These are phyloP conservation scores for Symbiodinium natans DNA, from an alignment of 73 alveolate species.

Conservation along the genomic window DNA sequence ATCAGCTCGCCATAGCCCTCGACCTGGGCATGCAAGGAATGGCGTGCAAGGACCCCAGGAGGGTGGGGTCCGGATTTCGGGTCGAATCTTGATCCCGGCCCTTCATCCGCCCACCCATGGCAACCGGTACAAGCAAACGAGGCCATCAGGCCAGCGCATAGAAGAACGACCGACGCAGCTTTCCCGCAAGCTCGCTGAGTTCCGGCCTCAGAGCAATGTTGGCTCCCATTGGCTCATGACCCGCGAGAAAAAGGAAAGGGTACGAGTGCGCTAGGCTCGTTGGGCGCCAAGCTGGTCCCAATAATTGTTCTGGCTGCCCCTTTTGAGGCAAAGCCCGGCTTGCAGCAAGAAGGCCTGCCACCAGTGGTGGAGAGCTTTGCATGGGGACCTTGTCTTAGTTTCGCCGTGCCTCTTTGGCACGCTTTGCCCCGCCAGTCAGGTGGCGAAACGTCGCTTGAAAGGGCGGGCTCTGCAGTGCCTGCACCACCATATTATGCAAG, in stretches of 20 bases:
- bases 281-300: slow-evolving; percentile 25
- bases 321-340: slow-evolving; percentile 53
- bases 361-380: too few relatives aligned
- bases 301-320: slow-evolving; percentile 43
- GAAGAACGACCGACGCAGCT: slow-evolving; percentile 60
- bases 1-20: slow-evolving; percentile 90
- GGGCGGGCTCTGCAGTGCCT: slow-evolving; percentile 50
- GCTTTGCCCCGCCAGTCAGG: slow-evolving; percentile 47
- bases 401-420: slow-evolving; percentile 76
- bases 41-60: neutral
- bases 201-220: slow-evolving; percentile 14
- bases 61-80: neutral
- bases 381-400: too few relatives aligned
- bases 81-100: too few relatives aligned
- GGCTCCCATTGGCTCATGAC: neutral
- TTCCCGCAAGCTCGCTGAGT: slow-evolving; percentile 38
- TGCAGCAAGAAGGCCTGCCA: slow-evolving; percentile 80
- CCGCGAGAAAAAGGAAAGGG: too few relatives aligned
- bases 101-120: too few relatives aligned
- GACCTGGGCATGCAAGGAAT: slow-evolving; percentile 18
- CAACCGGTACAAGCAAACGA: neutral
- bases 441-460: slow-evolving; percentile 77
- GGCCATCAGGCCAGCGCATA: neutral
- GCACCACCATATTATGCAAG: neutral
- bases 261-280: neutral